A percentile compares a stretch with the other conserved stretches of the same genome.
phyloP scores from a whole-genome alignment of 768 basidiomycete species.

The Podaxis sp. region DNA sequence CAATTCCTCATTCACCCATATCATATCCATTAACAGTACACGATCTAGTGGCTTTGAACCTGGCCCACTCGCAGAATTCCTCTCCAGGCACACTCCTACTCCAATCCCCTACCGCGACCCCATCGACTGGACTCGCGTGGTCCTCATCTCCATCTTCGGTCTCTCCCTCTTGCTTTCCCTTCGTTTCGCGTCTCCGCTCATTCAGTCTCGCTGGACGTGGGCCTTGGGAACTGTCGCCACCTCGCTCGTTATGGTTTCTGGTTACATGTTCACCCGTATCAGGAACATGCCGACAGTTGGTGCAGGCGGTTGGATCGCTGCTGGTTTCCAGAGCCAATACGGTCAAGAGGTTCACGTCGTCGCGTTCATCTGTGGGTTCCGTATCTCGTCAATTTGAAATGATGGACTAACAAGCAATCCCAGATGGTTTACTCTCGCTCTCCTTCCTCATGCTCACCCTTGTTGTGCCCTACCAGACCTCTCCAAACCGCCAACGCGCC shows the following conservation, averaged over 20 bases:
- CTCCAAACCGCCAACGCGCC: conserved; percentile 72
- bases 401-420: conserved; percentile 15
- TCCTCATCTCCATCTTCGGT: conserved; percentile 43
- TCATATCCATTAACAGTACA: neutral
- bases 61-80: conserved; percentile 69
- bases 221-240: conserved; percentile 56
- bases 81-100: conserved; percentile 74
- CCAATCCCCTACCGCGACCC: conserved; percentile 83
- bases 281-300: conserved; percentile 66
- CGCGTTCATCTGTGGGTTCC: conserved; percentile 74
- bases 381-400: neutral
- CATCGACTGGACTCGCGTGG: conserved; percentile 65
- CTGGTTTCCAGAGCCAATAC: conserved; percentile 86
- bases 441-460: conserved; percentile 80
- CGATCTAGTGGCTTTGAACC: conserved; percentile 77
- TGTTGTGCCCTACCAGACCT: conserved; percentile 75
- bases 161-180: conserved; percentile 50
- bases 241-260: conserved; percentile 84
- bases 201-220: conserved; percentile 80
- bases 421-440: conserved; percentile 82
- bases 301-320: conserved; percentile 78
- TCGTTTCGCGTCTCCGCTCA: conserved; percentile 62
- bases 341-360: conserved; percentile 93
- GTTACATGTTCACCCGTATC: conserved; percentile 97
- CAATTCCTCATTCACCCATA: neutral